Evolutionary conservation across 768 basidiomycete species (phyloP).

Genomic region (Clavaria fumosa): DNA sequence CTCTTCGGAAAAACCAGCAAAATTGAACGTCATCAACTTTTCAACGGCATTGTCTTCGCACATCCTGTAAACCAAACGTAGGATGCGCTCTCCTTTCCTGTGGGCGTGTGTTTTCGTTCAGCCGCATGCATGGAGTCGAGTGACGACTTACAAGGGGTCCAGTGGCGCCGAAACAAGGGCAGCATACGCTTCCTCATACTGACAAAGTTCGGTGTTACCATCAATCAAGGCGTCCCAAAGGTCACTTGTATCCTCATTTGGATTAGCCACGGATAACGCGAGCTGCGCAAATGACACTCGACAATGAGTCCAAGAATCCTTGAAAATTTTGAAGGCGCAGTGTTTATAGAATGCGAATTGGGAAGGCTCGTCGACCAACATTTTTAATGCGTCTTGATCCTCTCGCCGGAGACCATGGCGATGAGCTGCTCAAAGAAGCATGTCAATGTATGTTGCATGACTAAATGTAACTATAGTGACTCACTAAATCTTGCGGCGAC

Average conservation of each 20-base stretch:
- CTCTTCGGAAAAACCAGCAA: constrained; percentile 70
- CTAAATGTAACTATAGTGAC: no score
- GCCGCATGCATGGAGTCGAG: constrained; percentile 4
- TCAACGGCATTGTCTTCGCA: constrained; percentile 79
- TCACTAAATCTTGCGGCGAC: constrained; percentile 63
- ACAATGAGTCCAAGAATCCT: constrained; percentile 35
- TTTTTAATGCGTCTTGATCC: constrained; percentile 45
- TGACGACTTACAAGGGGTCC: constrained; percentile 54
- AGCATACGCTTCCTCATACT: constrained; percentile 82
- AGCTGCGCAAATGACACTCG: constrained; percentile 66
- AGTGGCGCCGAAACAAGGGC: constrained; percentile 60
- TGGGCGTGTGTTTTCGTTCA: constrained; percentile 3
- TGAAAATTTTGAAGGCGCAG: constrained; percentile 64
- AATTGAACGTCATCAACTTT: constrained; percentile 66
- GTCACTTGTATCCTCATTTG: constrained; percentile 38
- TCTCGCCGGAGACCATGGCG: constrained; percentile 38
- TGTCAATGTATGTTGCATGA: constrained; percentile 6
- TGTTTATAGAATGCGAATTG: no score
- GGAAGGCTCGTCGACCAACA: no score
- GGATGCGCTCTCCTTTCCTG: constrained; percentile 72
- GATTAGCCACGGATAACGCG: constrained; percentile 56
- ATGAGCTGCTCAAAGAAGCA: constrained; percentile 21
- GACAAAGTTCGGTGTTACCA: constrained; percentile 53
- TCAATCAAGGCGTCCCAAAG: constrained; percentile 72
- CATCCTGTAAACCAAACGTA: constrained; percentile 79